Conservation (phyloP, 1,284 basidiomycete species). For the Megacollybia platyphylla region DNA sequence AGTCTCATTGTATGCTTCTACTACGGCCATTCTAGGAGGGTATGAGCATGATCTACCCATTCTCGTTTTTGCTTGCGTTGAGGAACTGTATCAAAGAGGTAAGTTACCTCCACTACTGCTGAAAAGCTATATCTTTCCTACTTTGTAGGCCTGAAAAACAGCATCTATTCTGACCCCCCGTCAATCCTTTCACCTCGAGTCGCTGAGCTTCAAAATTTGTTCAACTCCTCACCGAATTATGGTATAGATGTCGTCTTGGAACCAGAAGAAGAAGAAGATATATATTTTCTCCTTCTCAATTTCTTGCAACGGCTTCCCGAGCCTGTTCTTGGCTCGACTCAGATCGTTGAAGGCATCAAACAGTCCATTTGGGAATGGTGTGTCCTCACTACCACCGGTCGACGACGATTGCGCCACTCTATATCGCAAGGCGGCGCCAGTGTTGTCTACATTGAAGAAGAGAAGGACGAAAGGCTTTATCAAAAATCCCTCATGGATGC, state of each 20-base stretch:
- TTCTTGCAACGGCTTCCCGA: slow-evolving; percentile 45
- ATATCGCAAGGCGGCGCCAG: background rate
- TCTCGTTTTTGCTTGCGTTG: slow-evolving; percentile 41
- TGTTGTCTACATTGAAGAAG: no score
- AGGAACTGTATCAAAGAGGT: slow-evolving; percentile 50
- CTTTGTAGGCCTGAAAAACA: slow-evolving; percentile 19
- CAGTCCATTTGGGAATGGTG: slow-evolving; percentile 39
- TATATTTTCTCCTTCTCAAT: slow-evolving; percentile 40
- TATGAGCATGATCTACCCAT: slow-evolving; percentile 40
- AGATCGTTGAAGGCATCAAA: slow-evolving; percentile 16
- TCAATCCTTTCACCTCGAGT: slow-evolving; percentile 14
- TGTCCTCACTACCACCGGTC: slow-evolving; percentile 24
- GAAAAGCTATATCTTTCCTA: slow-evolving; percentile 7
- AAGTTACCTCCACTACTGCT: slow-evolving; percentile 6
- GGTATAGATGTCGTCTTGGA: slow-evolving; percentile 24
- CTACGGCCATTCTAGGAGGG: slow-evolving; percentile 32
- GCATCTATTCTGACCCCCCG: background rate
- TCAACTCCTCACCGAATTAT: slow-evolving; percentile 15
- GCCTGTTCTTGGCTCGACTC: slow-evolving; percentile 28
- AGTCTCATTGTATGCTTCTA: slow-evolving; percentile 31
- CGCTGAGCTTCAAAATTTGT: slow-evolving; percentile 21
- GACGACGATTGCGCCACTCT: slow-evolving; percentile 11
- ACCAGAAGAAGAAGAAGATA: slow-evolving; percentile 40
- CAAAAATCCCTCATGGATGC: background rate
- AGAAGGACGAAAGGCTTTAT: background rate